Evolutionary conservation across 257 asterid species (phyloP).

Genomic region (Lavandula angustifolia): DNA sequence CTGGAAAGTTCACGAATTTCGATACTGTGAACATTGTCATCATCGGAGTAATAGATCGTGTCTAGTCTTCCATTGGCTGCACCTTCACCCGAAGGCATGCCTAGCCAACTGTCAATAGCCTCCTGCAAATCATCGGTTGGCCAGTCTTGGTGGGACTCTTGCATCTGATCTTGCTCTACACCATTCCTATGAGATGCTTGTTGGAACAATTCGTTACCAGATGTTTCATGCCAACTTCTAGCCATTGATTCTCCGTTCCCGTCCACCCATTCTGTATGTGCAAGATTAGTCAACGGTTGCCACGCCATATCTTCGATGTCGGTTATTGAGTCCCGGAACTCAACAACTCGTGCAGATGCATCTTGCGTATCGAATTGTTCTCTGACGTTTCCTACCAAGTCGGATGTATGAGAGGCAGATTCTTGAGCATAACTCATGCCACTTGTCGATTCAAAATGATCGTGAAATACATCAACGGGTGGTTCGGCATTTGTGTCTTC

Average conservation of each 20-base stretch:
- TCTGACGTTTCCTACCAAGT: slow-evolving; percentile 32
- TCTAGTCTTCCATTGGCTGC: slow-evolving; percentile 47
- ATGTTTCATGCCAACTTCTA: slow-evolving; percentile 42
- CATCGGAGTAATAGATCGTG: slow-evolving; percentile 53
- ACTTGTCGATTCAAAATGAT: slow-evolving; percentile 37
- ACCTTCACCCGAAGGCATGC: slow-evolving; percentile 58
- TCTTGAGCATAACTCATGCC: slow-evolving; percentile 37
- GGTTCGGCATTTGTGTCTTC: slow-evolving; percentile 33
- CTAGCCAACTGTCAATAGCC: slow-evolving; percentile 71
- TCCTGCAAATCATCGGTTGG: slow-evolving; percentile 58
- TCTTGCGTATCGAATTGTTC: slow-evolving; percentile 46
- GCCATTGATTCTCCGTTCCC: slow-evolving; percentile 33
- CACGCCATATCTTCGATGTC: slow-evolving; percentile 38
- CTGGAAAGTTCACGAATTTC: slow-evolving; percentile 87
- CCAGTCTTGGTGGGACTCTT: slow-evolving; percentile 64
- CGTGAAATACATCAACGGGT: slow-evolving; percentile 36
- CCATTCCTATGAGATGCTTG: slow-evolving; percentile 40
- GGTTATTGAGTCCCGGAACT: slow-evolving; percentile 39
- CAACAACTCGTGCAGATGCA: slow-evolving; percentile 45
- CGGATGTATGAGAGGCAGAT: slow-evolving; percentile 29
- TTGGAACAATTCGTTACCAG: slow-evolving; percentile 43
- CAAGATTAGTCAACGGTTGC: slow-evolving; percentile 27
- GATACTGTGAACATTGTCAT: slow-evolving; percentile 61
- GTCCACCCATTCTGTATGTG: slow-evolving; percentile 41
- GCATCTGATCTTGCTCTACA: slow-evolving; percentile 47